Percentiles rank a stretch among this genome's conserved stretches.
Evolutionary conservation across 345 rosid species (phyloP).

Genomic region (Pugionium dolabratum): DNA sequence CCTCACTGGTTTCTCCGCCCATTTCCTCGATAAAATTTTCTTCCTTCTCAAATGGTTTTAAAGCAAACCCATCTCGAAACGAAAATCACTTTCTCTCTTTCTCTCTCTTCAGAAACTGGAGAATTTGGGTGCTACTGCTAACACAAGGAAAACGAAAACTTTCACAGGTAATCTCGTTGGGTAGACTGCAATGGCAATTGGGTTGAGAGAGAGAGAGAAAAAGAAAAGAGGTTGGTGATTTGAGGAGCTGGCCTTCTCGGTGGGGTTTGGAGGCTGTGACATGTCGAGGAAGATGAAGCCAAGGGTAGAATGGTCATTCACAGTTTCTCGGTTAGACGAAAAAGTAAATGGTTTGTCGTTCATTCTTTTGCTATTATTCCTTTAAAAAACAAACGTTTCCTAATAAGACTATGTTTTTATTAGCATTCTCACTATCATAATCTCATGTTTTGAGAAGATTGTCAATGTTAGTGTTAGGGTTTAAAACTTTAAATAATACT

Average conservation of each 20-base stretch:
- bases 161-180: constrained; percentile 37
- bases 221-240: constrained; percentile 29
- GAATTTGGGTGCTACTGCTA: constrained; percentile 23
- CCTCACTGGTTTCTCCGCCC: constrained; percentile 36
- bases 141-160: constrained; percentile 25
- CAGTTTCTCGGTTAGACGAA: constrained; percentile 23
- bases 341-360: constrained; percentile 36
- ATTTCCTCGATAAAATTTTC: constrained; percentile 31
- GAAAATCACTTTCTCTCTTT: neutral
- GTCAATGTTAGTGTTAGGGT: too few species aligned
- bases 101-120: constrained; percentile 5
- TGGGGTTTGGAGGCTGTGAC: neutral
- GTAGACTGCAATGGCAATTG: constrained; percentile 17
- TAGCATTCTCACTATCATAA: too few species aligned
- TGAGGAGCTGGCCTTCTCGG: constrained; percentile 33
- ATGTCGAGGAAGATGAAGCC: constrained; percentile 12
- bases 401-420: too few species aligned
- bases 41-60: constrained; percentile 34
- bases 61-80: constrained; percentile 44
- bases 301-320: constrained; percentile 33
- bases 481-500: too few species aligned
- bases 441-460: too few species aligned
- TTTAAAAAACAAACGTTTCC: too few species aligned
- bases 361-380: neutral
- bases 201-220: constrained; percentile 22